Base-by-base conservation (phyloP, 176 grass and related monocot genomes). In the Aegilops tauschii region DNA sequence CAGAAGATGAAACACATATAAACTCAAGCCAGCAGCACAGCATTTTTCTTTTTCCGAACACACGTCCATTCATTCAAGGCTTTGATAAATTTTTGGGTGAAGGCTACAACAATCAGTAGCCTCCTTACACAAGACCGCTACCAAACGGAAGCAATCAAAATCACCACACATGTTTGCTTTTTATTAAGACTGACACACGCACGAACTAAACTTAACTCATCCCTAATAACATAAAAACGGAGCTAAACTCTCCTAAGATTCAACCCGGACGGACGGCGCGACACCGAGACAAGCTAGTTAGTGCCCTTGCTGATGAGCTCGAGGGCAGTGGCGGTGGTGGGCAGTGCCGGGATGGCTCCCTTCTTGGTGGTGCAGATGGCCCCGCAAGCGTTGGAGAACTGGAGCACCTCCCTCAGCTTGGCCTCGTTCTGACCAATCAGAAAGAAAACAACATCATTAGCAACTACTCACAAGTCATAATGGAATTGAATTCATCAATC, bases 351-450 rank as follows among this genome's bases (percentile, higher is more conserved):
- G 64, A 98, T 98, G 76, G 92, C 96, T 10, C 92, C 96, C 88
- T 98, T 98, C 73, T 94, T 31, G 56, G 90, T 95, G 67, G 96
- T 95, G 90, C 90, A 94, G 34, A 98, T 92, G 35, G 96, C 96
- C 35, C 91, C 93, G 52, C 93, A 94, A 0, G 96, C 96, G 18
- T 98, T 95, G 36, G 95, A 91, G 31, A 95, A 92, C 84, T 75
- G 73, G 30, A 98, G 90, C 40, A 45, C 93, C 81, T 93, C 87
- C 32, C 88, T 93, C 30, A 98, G 88, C 86, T 94, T 95, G 78
- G 91, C 92, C 88, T 98, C 96, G 12, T 94, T 91, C 92, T 97
- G 59, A 17, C 18, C 9, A 70, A 16, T 45, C 70, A 49, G 0
- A 49, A 49, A 74, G 4, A 27, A 47, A 14, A 37, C 11, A 23